Conservation (phyloP, 2,329 filamentous ascomycete genomes). For the Colletotrichum gigasporum region DNA sequence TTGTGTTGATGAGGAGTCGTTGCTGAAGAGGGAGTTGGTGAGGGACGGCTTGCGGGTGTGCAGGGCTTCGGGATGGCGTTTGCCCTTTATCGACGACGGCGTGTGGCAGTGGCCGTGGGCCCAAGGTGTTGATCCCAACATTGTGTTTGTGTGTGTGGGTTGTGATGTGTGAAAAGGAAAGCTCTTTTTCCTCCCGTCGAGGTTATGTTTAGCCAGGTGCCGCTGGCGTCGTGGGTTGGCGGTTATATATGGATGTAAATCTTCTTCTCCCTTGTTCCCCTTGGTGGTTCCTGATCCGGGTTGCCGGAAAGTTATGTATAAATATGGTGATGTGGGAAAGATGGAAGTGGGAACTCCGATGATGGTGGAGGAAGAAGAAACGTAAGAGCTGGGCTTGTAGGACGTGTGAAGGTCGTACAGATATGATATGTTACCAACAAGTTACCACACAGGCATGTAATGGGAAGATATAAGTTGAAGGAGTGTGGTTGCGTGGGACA, state of each 20-base stretch:
- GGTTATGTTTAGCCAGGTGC: background rate
- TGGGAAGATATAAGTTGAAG: conserved; percentile 3
- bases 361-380: background rate
- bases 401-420: background rate
- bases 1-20: conserved; percentile 29
- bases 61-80: conserved; percentile 21
- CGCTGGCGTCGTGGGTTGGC: background rate
- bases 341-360: background rate
- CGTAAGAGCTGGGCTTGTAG: background rate
- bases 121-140: conserved; percentile 16
- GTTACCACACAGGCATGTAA: conserved; percentile 20
- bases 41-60: conserved; percentile 33
- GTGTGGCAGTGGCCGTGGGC: conserved; percentile 4
- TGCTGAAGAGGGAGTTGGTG: conserved; percentile 33
- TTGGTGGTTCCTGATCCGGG: background rate
- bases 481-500: conserved; percentile 23
- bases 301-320: background rate
- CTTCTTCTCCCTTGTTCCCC: background rate
- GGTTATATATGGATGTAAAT: background rate
- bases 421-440: conserved; percentile 16
- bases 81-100: conserved; percentile 3
- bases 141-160: conserved; percentile 5
- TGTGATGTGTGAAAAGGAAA: background rate
- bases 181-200: no score
- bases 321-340: background rate